These are phyloP conservation scores for Fonsecaea multimorphosa DNA, from an alignment of 2,329 filamentous ascomycete species.

Conservation along the genomic window DNA sequence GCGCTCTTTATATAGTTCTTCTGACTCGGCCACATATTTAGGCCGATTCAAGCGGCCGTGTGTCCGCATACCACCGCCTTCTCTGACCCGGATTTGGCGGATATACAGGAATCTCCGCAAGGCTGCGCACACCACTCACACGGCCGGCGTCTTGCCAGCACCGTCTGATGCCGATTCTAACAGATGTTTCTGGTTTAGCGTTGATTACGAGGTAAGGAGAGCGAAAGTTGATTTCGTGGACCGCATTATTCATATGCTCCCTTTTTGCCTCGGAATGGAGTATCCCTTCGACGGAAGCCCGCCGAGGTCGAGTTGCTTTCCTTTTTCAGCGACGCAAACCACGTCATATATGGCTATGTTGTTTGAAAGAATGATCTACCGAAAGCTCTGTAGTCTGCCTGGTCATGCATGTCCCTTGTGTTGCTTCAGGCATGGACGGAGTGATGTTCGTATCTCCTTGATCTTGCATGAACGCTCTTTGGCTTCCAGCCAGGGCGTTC, in stretches of 20 bases:
- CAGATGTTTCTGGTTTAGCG: not conserved
- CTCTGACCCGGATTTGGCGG: not conserved
- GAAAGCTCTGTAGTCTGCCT: not conserved
- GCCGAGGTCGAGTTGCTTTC: conserved; percentile 8
- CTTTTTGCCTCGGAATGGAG: not conserved
- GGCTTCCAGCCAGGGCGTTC: not conserved
- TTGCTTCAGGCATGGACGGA: not conserved
- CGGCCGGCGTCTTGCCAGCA: not conserved
- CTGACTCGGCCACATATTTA: not conserved
- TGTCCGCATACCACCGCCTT: not conserved
- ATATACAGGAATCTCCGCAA: not conserved
- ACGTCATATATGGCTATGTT: not conserved
- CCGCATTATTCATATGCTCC: not conserved
- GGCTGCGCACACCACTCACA: not conserved
- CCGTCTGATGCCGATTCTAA: not conserved
- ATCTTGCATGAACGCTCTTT: conserved; percentile 3
- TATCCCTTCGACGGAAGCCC: not conserved
- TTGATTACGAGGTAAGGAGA: not conserved
- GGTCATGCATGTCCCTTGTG: not conserved
- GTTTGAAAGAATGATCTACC: not conserved
- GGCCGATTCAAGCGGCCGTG: not conserved
- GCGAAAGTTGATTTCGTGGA: not conserved
- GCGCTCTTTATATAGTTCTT: not conserved
- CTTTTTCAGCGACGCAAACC: not conserved
- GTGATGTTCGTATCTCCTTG: not conserved